A percentile compares a stretch with the other conserved stretches of the same genome.
phyloP scores from a whole-genome alignment of 1,284 basidiomycete genomes.

The Microbotryum violaceum region DNA sequence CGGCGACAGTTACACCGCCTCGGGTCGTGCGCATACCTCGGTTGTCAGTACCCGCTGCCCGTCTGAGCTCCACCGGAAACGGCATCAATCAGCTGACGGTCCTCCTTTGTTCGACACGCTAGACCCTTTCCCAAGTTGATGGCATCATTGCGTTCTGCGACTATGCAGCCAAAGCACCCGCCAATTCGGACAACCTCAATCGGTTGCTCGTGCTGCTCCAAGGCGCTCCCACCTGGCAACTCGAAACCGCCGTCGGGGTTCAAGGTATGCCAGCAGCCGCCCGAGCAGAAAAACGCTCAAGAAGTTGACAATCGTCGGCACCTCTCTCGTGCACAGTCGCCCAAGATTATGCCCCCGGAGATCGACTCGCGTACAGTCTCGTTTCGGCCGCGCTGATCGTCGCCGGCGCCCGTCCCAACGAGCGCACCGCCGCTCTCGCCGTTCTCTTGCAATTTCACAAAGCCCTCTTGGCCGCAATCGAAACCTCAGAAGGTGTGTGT shows the following conservation, averaged over 20 bases:
- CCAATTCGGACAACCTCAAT: not conserved
- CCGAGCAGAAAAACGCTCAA: constrained; percentile 50
- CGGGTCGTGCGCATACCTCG: constrained; percentile 48
- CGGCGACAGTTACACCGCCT: constrained; percentile 49
- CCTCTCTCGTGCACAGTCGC: constrained; percentile 35
- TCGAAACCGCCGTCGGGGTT: constrained; percentile 57
- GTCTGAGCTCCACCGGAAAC: not conserved
- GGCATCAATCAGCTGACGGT: constrained; percentile 37
- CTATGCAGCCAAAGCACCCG: constrained; percentile 15
- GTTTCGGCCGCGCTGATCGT: constrained; percentile 63
- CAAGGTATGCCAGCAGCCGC: constrained; percentile 33
- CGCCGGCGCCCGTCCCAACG: constrained; percentile 50
- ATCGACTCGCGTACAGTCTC: constrained; percentile 67
- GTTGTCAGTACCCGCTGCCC: constrained; percentile 8
- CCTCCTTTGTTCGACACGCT: constrained; percentile 48
- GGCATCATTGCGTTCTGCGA: constrained; percentile 32
- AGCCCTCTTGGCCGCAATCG: constrained; percentile 53
- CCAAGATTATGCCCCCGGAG: constrained; percentile 68
- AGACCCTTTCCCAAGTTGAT: constrained; percentile 30
- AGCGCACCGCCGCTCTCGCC: constrained; percentile 49
- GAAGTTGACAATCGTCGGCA: constrained; percentile 13
- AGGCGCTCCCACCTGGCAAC: constrained; percentile 63
- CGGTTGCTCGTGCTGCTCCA: constrained; percentile 46
- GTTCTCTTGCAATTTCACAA: constrained; percentile 57
- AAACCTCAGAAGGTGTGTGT: constrained; percentile 49